Conservation (phyloP, 1,139 yeast species). For the Scheffersomyces lignicola region DNA sequence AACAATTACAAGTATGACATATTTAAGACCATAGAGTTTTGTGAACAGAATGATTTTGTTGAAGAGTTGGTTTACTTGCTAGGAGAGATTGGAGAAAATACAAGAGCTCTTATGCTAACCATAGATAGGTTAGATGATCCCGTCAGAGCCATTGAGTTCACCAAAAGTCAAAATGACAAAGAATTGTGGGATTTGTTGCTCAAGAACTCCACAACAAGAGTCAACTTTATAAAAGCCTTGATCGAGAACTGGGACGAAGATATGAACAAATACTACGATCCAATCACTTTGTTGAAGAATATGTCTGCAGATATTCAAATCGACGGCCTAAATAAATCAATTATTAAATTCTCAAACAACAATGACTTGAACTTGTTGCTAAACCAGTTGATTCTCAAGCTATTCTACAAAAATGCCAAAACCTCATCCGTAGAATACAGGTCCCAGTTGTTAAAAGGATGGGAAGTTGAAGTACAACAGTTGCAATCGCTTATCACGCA, state of each 20-base stretch:
- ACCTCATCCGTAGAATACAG: conserved; percentile 38
- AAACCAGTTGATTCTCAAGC: conserved; percentile 58
- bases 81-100: conserved; percentile 81
- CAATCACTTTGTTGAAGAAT: conserved; percentile 62
- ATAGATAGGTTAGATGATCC: conserved; percentile 80
- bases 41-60: conserved; percentile 51
- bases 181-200: conserved; percentile 81
- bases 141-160: conserved; percentile 77
- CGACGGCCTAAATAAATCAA: conserved; percentile 61
- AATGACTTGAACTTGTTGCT: conserved; percentile 61
- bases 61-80: conserved; percentile 80
- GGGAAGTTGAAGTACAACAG: conserved; percentile 31
- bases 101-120: conserved; percentile 72
- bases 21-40: conserved; percentile 63
- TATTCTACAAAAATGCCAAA: conserved; percentile 61
- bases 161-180: conserved; percentile 65
- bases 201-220: conserved; percentile 68
- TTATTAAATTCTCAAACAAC: conserved; percentile 64
- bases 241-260: conserved; percentile 68
- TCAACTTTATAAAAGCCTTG: conserved; percentile 71
- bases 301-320: conserved; percentile 66
- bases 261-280: conserved; percentile 54
- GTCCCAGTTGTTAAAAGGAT: conserved; percentile 42
- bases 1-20: conserved; percentile 59
- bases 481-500: conserved; percentile 17